Conservation (phyloP, 495 filamentous ascomycete genomes). For the Rhypophila decipiens region DNA sequence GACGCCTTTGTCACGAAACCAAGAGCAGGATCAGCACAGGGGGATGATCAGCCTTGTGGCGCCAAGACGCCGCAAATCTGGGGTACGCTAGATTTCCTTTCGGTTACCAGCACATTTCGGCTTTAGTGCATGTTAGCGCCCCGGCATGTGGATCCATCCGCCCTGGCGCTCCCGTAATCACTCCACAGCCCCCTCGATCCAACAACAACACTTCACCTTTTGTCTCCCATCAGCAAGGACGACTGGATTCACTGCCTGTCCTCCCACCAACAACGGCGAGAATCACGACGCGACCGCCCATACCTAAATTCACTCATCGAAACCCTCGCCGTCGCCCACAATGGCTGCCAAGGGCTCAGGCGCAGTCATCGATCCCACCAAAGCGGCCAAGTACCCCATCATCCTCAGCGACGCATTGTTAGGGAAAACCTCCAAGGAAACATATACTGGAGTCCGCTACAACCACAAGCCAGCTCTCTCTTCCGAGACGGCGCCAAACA, state of each 20-base stretch:
- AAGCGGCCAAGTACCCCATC: constrained; percentile 47
- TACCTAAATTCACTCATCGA: neutral
- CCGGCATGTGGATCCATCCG: neutral
- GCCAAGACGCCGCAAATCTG: too few relatives aligned
- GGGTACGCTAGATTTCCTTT: too few relatives aligned
- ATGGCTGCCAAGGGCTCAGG: constrained; percentile 23
- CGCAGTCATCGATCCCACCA: constrained; percentile 44
- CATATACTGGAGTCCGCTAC: constrained; percentile 48
- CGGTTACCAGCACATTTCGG: too few relatives aligned
- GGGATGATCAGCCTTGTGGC: too few relatives aligned
- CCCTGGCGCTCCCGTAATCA: neutral
- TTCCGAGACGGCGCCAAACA: constrained; percentile 33
- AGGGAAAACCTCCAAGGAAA: constrained; percentile 45
- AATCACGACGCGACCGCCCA: neutral
- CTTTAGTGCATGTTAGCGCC: neutral
- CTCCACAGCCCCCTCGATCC: neutral
- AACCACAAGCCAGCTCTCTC: constrained; percentile 47
- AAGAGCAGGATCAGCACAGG: too few relatives aligned
- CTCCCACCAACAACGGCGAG: neutral
- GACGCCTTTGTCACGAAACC: too few relatives aligned
- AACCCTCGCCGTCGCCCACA: neutral
- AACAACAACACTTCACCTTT: neutral
- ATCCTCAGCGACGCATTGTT: constrained; percentile 49
- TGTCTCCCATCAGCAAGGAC: too few relatives aligned
- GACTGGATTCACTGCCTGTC: too few relatives aligned